phyloP scores from a whole-genome alignment of 495 filamentous ascomycete genomes.

The Antarctomyces pellizariae region DNA sequence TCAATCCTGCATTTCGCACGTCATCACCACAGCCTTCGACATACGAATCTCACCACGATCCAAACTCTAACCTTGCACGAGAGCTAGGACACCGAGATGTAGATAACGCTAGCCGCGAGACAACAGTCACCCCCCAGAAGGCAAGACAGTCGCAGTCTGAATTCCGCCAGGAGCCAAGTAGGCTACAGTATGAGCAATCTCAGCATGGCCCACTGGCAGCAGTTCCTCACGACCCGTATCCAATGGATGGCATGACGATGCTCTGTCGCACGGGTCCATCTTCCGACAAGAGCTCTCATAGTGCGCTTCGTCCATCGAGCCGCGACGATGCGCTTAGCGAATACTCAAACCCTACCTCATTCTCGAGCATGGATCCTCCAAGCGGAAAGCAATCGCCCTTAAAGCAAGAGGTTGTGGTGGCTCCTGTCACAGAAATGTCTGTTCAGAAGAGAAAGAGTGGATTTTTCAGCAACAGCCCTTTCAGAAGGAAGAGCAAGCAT shows the following conservation, averaged over 20 bases:
- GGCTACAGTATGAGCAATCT: conserved; percentile 9
- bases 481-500: conserved; percentile 74
- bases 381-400: conserved; percentile 43
- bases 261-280: conserved; percentile 72
- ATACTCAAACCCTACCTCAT: conserved; percentile 69
- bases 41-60: conserved; percentile 75
- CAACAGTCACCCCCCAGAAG: conserved; percentile 30
- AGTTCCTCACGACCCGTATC: conserved; percentile 83
- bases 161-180: conserved; percentile 5
- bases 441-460: conserved; percentile 61
- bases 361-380: conserved; percentile 57
- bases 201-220: conserved; percentile 23
- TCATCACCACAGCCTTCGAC: conserved; percentile 65
- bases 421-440: conserved; percentile 35
- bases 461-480: conserved; percentile 91
- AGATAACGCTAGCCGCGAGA: conserved; percentile 26
- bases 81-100: conserved; percentile 34
- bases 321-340: conserved; percentile 85
- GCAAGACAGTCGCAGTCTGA: conserved; percentile 9
- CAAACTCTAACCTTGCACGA: conserved; percentile 39
- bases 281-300: conserved; percentile 63
- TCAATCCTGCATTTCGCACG: conserved; percentile 83
- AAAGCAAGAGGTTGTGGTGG: conserved; percentile 31
- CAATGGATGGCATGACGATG: conserved; percentile 96
- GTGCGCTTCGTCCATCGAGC: conserved; percentile 56